Percentiles rank a stretch among this genome's conserved stretches.
Conservation (phyloP, 163 green algal genomes). For the Chlamydomonas reinhardtii region DNA sequence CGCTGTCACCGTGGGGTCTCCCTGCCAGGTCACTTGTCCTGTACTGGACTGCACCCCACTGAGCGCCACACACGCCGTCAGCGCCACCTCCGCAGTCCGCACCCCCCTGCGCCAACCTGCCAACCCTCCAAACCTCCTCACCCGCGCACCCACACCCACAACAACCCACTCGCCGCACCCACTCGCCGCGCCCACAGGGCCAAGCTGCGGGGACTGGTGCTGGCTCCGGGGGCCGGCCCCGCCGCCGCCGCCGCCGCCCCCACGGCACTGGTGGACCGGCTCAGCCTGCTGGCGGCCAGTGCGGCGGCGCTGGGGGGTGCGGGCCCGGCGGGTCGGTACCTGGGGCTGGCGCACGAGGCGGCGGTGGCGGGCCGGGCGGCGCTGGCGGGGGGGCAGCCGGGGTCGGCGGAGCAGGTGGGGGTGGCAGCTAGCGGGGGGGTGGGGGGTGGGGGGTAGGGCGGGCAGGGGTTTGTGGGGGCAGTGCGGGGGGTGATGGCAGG, state of each 20-base stretch:
- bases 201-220: constrained; percentile 19
- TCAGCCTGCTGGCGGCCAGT: constrained; percentile 12
- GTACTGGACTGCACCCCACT: too few relatives aligned
- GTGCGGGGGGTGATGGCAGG: too few relatives aligned
- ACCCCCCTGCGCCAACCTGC: too few relatives aligned
- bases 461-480: not conserved
- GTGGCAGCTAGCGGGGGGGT: not conserved
- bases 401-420: not conserved
- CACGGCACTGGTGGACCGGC: not conserved
- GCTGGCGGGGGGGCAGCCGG: not conserved
- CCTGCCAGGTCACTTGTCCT: too few relatives aligned
- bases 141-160: too few relatives aligned
- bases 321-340: not conserved
- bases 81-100: too few relatives aligned
- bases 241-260: constrained; percentile 4
- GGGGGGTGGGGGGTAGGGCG: not conserved
- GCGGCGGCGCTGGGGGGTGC: constrained; percentile 11
- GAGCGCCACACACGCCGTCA: too few relatives aligned
- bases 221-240: not conserved
- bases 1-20: too few relatives aligned
- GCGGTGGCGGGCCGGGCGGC: constrained; percentile 15
- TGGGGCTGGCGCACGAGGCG: constrained; percentile 15
- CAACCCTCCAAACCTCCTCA: too few relatives aligned
- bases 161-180: not conserved
- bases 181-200: not conserved